A percentile compares a stretch with the other conserved stretches of the same genome.
phyloP scores from a whole-genome alignment of 202 grass and related monocot species.

The Schoenoplectus tabernaemontani region DNA sequence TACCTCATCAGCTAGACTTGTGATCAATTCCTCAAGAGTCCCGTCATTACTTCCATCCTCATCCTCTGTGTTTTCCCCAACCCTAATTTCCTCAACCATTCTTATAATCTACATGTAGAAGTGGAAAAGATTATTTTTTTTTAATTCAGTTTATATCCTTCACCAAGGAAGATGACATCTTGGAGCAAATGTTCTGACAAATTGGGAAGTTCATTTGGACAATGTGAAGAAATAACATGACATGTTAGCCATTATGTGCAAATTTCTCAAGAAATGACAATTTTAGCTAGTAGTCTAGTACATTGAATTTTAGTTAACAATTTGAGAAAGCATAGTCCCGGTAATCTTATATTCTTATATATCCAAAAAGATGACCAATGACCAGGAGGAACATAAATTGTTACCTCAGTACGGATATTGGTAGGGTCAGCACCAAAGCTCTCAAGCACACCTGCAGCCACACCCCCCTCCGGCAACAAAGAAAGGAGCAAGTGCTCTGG shows the following conservation, averaged over 20 bases:
- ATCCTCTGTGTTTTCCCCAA: constrained; percentile 66
- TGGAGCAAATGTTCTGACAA: background rate
- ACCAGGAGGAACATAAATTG: too few relatives aligned
- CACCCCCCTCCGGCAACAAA: constrained; percentile 76
- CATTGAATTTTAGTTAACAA: background rate
- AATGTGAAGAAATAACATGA: background rate
- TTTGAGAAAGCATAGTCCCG: background rate
- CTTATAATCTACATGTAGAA: constrained; percentile 46
- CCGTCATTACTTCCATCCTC: constrained; percentile 64
- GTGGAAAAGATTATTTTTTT: background rate
- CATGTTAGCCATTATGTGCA: background rate
- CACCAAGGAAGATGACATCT: background rate
- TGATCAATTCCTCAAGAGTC: constrained; percentile 64
- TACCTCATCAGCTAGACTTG: constrained; percentile 80
- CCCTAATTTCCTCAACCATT: too few relatives aligned
- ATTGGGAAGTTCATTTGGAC: background rate
- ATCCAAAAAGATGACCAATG: background rate
- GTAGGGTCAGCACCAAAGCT: constrained; percentile 83
- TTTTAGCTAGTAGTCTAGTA: background rate
- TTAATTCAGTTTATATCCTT: background rate
- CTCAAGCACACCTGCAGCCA: constrained; percentile 69
- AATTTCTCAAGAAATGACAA: background rate
- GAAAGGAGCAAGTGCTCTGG: constrained; percentile 82
- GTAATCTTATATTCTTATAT: background rate
- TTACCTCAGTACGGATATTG: constrained; percentile 50